Base-by-base conservation (phyloP, 495 filamentous ascomycete genomes). In the Aspergillus taichungensis region DNA sequence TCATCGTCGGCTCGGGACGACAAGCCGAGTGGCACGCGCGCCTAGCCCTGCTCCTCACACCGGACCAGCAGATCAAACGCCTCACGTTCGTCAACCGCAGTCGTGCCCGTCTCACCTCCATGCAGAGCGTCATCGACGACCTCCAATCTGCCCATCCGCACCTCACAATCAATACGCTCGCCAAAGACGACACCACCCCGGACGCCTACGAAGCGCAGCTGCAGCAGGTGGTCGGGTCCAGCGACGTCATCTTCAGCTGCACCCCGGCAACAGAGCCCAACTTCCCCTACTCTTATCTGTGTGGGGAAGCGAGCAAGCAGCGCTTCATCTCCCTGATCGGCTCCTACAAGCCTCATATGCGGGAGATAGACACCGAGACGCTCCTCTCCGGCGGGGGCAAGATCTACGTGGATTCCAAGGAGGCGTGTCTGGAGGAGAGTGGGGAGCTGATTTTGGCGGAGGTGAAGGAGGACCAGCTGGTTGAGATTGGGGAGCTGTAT, bases 11-110 rank as follows among this genome's bases (percentile, higher is more conserved):
- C 18, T 79, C 83, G 5, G 92, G 92, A 24, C 75, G 83, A 44
- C 90, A 95, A 66, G 90, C 92, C 4, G 87, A 88, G 60, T 98
- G 91, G 91, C 89, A 95, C 64, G 77, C 88, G 12, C 83, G 88
- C 0, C 76, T 95, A 0, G 80, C 86, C 0, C 71, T 98, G 3
- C 71, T 94, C 14, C 68, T 94, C 0, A 54, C 56, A 12, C 57
- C 42, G 56, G 77, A 45, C 66, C 40, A 52, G 12, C 80, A 83
- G 8, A 79, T 94, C 49, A 74, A 78, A 31, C 71, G 80, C 18
- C 71, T 96, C 10, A 78, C 82, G 53, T 81, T 96, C 54, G 73
- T 96, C 40, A 90, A 88, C 54, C 79, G 78, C 29, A 78, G 79
- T 8, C 79, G 79, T 48, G 67, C 75, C 6, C 70, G 72, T 7